phyloP scores from a whole-genome alignment of 129 eudicot genomes.

The Cynara cardunculus region DNA sequence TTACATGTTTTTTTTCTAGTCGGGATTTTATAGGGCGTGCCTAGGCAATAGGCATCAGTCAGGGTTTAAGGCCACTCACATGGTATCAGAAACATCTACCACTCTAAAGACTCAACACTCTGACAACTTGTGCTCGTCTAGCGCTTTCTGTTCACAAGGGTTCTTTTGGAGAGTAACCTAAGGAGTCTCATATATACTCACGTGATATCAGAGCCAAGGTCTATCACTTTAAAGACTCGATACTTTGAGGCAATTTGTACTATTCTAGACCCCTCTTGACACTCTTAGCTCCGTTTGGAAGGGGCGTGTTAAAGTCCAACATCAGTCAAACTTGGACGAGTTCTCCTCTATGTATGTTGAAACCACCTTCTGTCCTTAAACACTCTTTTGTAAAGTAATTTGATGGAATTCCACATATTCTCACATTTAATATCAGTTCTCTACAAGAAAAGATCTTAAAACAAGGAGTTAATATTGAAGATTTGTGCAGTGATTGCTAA shows the following conservation, averaged over 20 bases:
- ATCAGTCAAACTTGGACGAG: neutral
- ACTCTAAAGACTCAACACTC: neutral
- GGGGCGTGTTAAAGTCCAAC: neutral
- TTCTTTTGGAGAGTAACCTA: too few species aligned
- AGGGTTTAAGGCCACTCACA: neutral
- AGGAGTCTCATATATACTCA: neutral
- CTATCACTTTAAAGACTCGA: neutral
- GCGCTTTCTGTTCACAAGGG: neutral
- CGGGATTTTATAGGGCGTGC: neutral
- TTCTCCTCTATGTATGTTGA: neutral
- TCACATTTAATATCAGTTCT: neutral
- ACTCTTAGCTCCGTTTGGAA: neutral
- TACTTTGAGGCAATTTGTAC: neutral
- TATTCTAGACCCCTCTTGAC: neutral
- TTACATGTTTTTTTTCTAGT: neutral
- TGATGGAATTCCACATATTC: neutral
- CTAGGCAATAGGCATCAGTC: neutral
- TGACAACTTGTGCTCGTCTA: neutral
- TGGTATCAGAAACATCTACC: neutral
- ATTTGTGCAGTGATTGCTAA: neutral
- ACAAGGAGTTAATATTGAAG: neutral
- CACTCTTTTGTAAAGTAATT: neutral
- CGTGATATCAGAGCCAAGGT: neutral
- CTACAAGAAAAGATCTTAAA: slow-evolving; percentile 3
- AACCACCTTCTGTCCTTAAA: neutral